Evolutionary conservation across 441 rosid species (phyloP), one percentile per base, ranked within the genome.

Genomic region (Bocquillonia castaneifolia): DNA sequence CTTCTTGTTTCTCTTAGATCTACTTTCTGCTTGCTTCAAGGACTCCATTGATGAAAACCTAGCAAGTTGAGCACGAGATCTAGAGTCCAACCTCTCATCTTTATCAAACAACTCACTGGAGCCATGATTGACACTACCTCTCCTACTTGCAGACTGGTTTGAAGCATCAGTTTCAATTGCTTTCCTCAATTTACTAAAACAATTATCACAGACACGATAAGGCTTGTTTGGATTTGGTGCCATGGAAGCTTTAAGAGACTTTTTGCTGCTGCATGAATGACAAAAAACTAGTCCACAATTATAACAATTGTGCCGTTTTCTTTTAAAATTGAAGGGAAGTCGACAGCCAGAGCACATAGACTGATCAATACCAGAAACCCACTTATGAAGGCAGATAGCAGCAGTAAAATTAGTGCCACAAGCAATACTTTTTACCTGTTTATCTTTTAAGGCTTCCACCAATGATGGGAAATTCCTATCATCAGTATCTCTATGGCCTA

Each of bases 341-440:
- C 91, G 95, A 73, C 99, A 93, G 66, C 99, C 99, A 73, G 99
- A 93, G 76, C 99, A 93, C 95, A 89, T 89, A 39, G 97, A 93
- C 79, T 89, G 97, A 76, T 93, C 99, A 77, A 89, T 78, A 64
- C 96, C 93, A 26, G 96, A 89, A 64, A 87, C 92, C 93, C 93
- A 87, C 74, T 90, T 91, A 63, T 93, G 99, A 66, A 91, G 93
- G 83, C 99, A 91, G 74, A 93, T 93, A 75, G 87, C 95, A 64
- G 95, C 86, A 17, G 97, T 88, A 73, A 89, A 93, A 81, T 85
- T 88, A 67, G 88, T 80, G 64, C 97, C 99, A 79, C 95, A 91
- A 40, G 88, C 88, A 40, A 91, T 82, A 79, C 89, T 89, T 78
- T 93, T 91, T 50, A 93, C 97, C 78, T 91, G 99, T 83, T 91